phyloP scores from a whole-genome alignment of 179 eudicot genomes.

The Kewa caespitosa region DNA sequence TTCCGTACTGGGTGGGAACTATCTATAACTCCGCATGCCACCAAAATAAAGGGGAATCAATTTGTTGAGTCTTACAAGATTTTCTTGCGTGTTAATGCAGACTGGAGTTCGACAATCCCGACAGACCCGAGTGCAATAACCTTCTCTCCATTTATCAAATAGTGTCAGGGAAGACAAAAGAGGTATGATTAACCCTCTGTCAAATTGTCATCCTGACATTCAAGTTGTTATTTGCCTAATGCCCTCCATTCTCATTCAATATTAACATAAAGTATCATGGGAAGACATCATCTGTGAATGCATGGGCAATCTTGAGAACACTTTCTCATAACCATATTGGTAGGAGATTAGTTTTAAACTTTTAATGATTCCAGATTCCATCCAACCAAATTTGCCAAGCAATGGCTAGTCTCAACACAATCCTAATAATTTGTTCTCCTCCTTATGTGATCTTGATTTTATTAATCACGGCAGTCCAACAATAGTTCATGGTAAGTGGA shows the following conservation, averaged over 20 bases:
- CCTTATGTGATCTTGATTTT: too few relatives aligned
- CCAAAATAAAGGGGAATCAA: background rate
- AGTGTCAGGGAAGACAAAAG: conserved; percentile 78
- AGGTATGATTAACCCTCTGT: conserved; percentile 39
- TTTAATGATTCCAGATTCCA: background rate
- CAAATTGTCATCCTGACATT: background rate
- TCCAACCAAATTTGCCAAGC: too few relatives aligned
- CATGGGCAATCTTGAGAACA: background rate
- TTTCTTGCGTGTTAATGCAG: conserved; percentile 36
- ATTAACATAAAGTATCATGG: background rate
- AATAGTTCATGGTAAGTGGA: too few relatives aligned
- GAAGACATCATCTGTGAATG: background rate
- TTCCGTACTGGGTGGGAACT: background rate
- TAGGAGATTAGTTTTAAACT: background rate
- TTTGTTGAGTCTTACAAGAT: background rate
- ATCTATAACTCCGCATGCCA: background rate
- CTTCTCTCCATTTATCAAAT: conserved; percentile 90
- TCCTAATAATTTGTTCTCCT: too few relatives aligned
- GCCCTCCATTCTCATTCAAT: background rate
- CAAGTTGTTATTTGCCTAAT: background rate
- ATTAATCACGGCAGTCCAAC: too few relatives aligned
- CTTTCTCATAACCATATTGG: background rate
- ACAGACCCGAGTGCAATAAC: conserved; percentile 94
- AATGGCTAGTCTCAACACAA: too few relatives aligned
- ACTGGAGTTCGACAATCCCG: conserved; percentile 80